Evolutionary conservation across 2,329 filamentous ascomycete genomes (phyloP).

Genomic region (Pestalotiopsis sp.): DNA sequence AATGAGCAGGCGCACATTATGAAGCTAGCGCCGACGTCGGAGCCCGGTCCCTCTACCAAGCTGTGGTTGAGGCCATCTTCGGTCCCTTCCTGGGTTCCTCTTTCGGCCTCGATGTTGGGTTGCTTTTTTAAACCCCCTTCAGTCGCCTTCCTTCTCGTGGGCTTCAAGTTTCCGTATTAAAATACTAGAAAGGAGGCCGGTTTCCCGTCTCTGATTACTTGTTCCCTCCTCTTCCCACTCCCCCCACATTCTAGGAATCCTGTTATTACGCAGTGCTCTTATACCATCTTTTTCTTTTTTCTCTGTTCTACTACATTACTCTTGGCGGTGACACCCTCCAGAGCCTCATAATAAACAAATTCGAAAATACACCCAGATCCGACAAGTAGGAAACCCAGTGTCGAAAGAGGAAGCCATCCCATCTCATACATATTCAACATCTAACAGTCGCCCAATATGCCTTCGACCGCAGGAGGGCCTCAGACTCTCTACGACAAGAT

Average conservation of each 20-base stretch:
- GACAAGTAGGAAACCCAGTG: neutral
- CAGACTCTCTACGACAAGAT: slow-evolving; percentile 98
- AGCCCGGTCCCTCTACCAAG: neutral
- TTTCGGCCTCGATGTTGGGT: neutral
- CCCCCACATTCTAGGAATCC: neutral
- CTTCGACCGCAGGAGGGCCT: slow-evolving; percentile 69
- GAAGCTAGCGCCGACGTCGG: slow-evolving; percentile 6
- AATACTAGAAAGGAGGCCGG: neutral
- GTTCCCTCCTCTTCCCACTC: neutral
- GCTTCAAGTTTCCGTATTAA: neutral
- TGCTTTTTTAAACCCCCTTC: neutral
- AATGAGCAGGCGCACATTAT: slow-evolving; percentile 2
- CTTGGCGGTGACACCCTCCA: neutral
- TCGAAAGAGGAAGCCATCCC: neutral
- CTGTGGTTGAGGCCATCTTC: neutral
- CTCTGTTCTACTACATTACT: neutral
- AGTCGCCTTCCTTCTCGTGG: neutral
- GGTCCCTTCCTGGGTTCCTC: neutral
- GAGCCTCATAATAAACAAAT: neutral
- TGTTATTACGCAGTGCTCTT: neutral
- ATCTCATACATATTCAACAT: neutral
- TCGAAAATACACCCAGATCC: neutral
- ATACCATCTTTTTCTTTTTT: neutral
- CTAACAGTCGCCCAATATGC: slow-evolving; percentile 60
- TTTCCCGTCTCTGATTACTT: neutral